These are phyloP conservation scores for Ceratorhiza oryzae-sativae DNA, from an alignment of 1,284 basidiomycete genomes.

Conservation along the genomic window DNA sequence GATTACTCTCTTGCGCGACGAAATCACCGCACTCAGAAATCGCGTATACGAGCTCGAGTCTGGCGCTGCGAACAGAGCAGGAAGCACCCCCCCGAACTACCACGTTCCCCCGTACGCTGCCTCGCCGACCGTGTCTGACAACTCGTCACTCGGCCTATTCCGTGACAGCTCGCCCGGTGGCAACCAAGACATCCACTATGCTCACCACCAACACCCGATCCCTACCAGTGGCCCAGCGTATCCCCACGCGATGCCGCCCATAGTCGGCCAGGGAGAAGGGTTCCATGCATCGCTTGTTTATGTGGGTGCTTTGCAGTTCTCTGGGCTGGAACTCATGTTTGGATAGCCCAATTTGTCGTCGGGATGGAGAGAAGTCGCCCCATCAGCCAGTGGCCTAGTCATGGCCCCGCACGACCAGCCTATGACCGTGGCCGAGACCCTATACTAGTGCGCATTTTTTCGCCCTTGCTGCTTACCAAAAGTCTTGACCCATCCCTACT, in stretches of 20 bases:
- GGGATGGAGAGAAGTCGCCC: background rate
- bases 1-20: conserved; percentile 50
- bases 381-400: background rate
- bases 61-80: conserved; percentile 41
- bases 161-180: background rate
- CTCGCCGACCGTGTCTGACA: conserved; percentile 31
- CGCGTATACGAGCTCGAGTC: conserved; percentile 53
- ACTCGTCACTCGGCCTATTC: conserved; percentile 24
- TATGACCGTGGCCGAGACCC: background rate
- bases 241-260: background rate
- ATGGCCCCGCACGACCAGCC: conserved; percentile 5
- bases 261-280: background rate
- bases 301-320: background rate
- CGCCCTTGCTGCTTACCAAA: background rate
- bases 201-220: background rate
- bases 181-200: background rate
- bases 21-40: conserved; percentile 51
- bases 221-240: background rate
- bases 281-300: background rate
- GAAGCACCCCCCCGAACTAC: conserved; percentile 47
- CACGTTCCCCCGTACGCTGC: conserved; percentile 48
- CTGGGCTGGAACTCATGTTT: too few species aligned
- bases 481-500: background rate
- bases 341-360: background rate
- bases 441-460: conserved; percentile 16